Evolutionary conservation across 2,329 filamentous ascomycete genomes (phyloP).

Genomic region (Diaporthe caulivora): DNA sequence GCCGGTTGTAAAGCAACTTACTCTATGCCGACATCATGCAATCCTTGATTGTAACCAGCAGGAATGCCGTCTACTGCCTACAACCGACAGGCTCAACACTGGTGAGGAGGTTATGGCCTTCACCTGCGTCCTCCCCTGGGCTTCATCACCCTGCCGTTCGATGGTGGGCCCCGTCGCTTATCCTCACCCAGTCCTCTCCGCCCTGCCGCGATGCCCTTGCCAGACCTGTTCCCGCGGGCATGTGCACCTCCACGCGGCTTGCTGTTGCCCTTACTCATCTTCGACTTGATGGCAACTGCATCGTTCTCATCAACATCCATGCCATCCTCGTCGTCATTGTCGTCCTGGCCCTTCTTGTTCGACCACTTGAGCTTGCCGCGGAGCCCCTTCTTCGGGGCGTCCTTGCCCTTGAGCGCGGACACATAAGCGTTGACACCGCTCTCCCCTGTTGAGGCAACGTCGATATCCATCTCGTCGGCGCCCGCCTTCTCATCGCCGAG

Average conservation of each 20-base stretch:
- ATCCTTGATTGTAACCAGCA: not conserved
- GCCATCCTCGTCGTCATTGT: slow-evolving; percentile 59
- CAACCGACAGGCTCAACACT: not conserved
- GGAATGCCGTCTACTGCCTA: not conserved
- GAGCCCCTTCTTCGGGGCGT: slow-evolving; percentile 73
- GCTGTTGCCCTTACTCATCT: slow-evolving; percentile 52
- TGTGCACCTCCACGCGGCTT: slow-evolving; percentile 46
- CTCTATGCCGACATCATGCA: not conserved
- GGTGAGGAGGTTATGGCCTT: not conserved
- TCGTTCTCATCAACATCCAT: slow-evolving; percentile 68
- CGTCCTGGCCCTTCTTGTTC: slow-evolving; percentile 66
- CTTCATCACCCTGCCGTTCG: slow-evolving; percentile 47
- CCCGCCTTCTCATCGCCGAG: slow-evolving; percentile 67
- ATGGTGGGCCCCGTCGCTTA: slow-evolving; percentile 43
- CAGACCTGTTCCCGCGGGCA: slow-evolving; percentile 45
- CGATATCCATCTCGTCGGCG: slow-evolving; percentile 65
- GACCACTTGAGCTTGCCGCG: slow-evolving; percentile 79
- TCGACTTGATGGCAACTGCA: slow-evolving; percentile 64
- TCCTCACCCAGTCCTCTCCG: slow-evolving; percentile 50
- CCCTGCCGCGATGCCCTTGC: slow-evolving; percentile 45
- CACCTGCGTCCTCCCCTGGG: slow-evolving; percentile 40
- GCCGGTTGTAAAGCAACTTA: slow-evolving; percentile 22
- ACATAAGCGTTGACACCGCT: slow-evolving; percentile 77
- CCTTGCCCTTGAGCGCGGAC: slow-evolving; percentile 75
- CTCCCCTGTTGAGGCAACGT: slow-evolving; percentile 57